A percentile compares a stretch with the other conserved stretches of the same genome.
These are phyloP conservation scores for Mortierella sp. DNA, from an alignment of 371 early-diverging fungal species.

Conservation along the genomic window DNA sequence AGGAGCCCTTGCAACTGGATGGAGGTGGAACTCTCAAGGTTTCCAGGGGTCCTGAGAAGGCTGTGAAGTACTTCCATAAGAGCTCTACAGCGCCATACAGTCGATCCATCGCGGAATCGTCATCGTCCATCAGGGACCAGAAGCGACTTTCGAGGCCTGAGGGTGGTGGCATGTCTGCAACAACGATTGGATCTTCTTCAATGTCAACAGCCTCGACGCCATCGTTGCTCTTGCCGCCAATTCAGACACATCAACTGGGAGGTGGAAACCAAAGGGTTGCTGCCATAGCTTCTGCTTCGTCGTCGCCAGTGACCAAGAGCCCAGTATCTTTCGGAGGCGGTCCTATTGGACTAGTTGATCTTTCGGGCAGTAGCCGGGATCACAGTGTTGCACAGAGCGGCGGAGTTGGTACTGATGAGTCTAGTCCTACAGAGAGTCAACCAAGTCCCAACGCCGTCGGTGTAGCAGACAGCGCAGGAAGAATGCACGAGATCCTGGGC, in stretches of 20 bases:
- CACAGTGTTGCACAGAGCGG: slow-evolving; percentile 13
- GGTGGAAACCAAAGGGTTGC: background rate
- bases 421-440: slow-evolving; percentile 36
- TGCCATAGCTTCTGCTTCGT: background rate
- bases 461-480: slow-evolving; percentile 38
- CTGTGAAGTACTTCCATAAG: slow-evolving; percentile 45
- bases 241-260: background rate
- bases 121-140: slow-evolving; percentile 26
- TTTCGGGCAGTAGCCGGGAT: background rate
- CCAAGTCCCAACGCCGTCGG: slow-evolving; percentile 23
- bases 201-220: slow-evolving; percentile 6
- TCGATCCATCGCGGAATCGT: slow-evolving; percentile 34
- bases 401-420: slow-evolving; percentile 6
- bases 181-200: slow-evolving; percentile 7
- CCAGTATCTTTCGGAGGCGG: background rate
- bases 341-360: background rate
- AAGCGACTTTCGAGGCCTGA: slow-evolving; percentile 1
- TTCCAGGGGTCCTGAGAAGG: slow-evolving; percentile 49
- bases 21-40: slow-evolving; percentile 48
- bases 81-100: slow-evolving; percentile 25
- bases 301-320: background rate
- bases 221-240: slow-evolving; percentile 9
- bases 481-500: slow-evolving; percentile 54
- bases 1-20: slow-evolving; percentile 32
- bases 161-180: slow-evolving; percentile 1